These are phyloP conservation scores for Chaetomium strumarium DNA, from an alignment of 2,329 filamentous ascomycete genomes.

Conservation along the genomic window DNA sequence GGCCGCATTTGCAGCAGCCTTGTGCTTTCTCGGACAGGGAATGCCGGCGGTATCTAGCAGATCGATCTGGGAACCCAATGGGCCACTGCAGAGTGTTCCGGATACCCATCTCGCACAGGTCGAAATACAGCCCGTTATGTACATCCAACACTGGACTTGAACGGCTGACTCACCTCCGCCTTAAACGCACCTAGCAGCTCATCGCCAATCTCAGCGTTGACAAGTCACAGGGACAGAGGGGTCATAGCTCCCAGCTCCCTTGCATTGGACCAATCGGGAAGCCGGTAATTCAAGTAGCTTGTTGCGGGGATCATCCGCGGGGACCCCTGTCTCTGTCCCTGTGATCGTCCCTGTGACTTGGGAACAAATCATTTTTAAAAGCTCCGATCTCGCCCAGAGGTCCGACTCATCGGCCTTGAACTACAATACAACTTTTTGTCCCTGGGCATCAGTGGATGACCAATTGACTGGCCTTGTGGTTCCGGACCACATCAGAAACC, in stretches of 20 bases:
- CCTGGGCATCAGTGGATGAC: constrained; percentile 1
- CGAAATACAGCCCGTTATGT: too few relatives aligned
- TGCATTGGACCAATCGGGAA: constrained; percentile 25
- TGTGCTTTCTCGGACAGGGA: neutral
- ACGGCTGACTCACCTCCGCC: neutral
- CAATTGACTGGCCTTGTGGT: constrained; percentile 19
- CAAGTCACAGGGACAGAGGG: neutral
- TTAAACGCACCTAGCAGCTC: too few relatives aligned
- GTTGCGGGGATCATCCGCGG: constrained; percentile 22
- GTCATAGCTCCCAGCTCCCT: constrained; percentile 2
- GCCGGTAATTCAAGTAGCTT: constrained; percentile 24
- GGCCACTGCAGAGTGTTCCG: too few relatives aligned
- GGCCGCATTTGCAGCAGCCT: neutral
- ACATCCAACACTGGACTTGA: neutral
- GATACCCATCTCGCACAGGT: too few relatives aligned
- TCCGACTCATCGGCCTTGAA: constrained; percentile 12
- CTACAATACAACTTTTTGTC: neutral
- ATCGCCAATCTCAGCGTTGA: too few relatives aligned
- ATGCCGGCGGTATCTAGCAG: too few relatives aligned
- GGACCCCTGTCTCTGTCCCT: constrained; percentile 24
- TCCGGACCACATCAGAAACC: neutral
- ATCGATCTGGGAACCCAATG: too few relatives aligned
- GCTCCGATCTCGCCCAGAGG: constrained; percentile 31
- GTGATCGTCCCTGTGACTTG: constrained; percentile 27
- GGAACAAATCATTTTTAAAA: constrained; percentile 24